Evolutionary conservation across 139 green algal species (phyloP), one percentile per base, ranked within the genome.

Genomic region (Micractinium conductrix): DNA sequence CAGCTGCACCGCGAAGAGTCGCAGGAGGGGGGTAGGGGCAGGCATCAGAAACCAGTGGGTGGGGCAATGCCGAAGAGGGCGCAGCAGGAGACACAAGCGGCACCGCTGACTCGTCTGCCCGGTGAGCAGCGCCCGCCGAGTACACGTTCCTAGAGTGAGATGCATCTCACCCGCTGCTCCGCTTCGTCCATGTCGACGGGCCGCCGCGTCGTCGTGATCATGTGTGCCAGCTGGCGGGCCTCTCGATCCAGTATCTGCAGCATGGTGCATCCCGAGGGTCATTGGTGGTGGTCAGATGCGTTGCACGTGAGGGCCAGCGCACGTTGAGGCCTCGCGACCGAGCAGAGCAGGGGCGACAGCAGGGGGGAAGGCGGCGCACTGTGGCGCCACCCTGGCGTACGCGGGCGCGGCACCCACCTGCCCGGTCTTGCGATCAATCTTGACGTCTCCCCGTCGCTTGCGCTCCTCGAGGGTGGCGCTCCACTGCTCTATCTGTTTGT

Each of bases 101-200:
- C n/a, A n/a, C n/a, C n/a, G n/a, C n/a, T n/a, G n/a, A n/a, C n/a
- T n/a, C n/a, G n/a, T n/a, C n/a, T n/a, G n/a, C n/a, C n/a, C n/a
- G n/a, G n/a, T n/a, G n/a, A n/a, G n/a, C n/a, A n/a, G n/a, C n/a
- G n/a, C n/a, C n/a, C n/a, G n/a, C n/a, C n/a, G n/a, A n/a, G n/a
- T n/a, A n/a, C n/a, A n/a, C n/a, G n/a, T n/a, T n/a, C n/a, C n/a
- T 58, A 24, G 48, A 10, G 16, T 58, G 12, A 24, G 12, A 58
- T 16, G 30, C 63, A 35, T 38, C 63, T 72, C 58, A 74, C 67
- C 50, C 16, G 30, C 62, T 82, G 48, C 73, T 91, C 83, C 80
- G 86, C 71, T 62, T 91, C 55, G 65, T 91, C 84, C 58, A 76
- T 48, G 1, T 76, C 35, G 21, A 89, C 58, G 9, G 82, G 81